Evolutionary conservation across 495 filamentous ascomycete genomes (phyloP).

Genomic region (Penicillium manginii): DNA sequence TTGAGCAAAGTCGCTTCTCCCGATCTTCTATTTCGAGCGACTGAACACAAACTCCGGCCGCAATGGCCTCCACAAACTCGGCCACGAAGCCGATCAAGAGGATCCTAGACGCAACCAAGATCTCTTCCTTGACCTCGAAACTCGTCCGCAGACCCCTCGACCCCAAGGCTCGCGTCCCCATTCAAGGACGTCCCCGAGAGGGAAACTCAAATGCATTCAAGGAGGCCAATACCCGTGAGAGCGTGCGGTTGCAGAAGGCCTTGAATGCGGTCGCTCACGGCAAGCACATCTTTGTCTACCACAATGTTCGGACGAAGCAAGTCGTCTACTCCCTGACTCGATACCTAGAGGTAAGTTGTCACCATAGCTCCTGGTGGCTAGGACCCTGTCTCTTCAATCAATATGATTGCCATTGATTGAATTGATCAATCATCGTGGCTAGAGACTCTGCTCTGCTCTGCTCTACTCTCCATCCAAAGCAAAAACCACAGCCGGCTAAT

Average conservation of each 20-base stretch:
- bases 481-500: slow-evolving; percentile 1
- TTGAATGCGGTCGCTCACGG: slow-evolving; percentile 56
- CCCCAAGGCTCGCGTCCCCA: slow-evolving; percentile 29
- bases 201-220: slow-evolving; percentile 48
- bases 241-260: slow-evolving; percentile 49
- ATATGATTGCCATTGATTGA: no score
- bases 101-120: slow-evolving; percentile 51
- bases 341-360: slow-evolving; percentile 63
- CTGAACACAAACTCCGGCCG: slow-evolving; percentile 30
- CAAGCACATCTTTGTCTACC: slow-evolving; percentile 80
- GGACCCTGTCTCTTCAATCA: background rate
- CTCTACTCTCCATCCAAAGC: background rate
- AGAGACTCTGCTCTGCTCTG: no score
- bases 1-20: background rate
- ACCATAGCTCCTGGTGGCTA: background rate
- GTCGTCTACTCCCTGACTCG: slow-evolving; percentile 79
- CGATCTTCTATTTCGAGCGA: slow-evolving; percentile 6
- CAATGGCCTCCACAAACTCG: slow-evolving; percentile 45
- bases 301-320: slow-evolving; percentile 78
- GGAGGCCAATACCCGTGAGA: slow-evolving; percentile 40
- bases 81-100: slow-evolving; percentile 39
- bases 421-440: no score
- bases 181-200: slow-evolving; percentile 45
- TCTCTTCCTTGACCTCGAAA: slow-evolving; percentile 39
- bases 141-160: slow-evolving; percentile 46